These are phyloP conservation scores for Podila verticillata DNA, from an alignment of 192 early-diverging fungal genomes.

Conservation along the genomic window DNA sequence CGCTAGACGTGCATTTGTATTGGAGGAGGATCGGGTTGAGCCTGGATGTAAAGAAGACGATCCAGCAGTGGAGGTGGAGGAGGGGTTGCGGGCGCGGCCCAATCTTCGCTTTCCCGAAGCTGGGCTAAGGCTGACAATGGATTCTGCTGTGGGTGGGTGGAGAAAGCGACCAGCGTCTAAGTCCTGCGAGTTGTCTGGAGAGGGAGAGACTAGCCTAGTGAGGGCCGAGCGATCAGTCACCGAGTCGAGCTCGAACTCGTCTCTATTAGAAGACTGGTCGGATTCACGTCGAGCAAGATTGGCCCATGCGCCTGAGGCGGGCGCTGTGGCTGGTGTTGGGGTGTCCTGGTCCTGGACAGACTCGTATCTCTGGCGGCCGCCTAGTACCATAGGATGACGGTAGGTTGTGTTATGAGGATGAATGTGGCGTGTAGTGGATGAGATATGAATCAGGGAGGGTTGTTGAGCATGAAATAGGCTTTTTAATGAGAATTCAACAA, in stretches of 20 bases:
- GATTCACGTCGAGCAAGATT: slow-evolving; percentile 23
- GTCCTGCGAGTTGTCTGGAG: slow-evolving; percentile 15
- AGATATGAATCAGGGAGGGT: neutral
- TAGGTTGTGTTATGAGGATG: neutral
- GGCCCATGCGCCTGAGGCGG: slow-evolving; percentile 17
- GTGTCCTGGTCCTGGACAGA: slow-evolving; percentile 7
- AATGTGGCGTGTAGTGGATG: neutral
- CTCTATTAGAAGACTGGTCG: slow-evolving; percentile 16
- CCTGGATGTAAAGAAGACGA: slow-evolving; percentile 11
- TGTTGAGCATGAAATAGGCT: neutral
- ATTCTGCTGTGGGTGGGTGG: neutral
- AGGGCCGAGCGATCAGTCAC: slow-evolving; percentile 38
- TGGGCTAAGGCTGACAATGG: slow-evolving; percentile 1
- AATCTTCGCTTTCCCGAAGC: slow-evolving; percentile 5
- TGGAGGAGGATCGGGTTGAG: slow-evolving; percentile 11
- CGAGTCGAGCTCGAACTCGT: slow-evolving; percentile 34
- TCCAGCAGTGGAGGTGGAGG: slow-evolving; percentile 8
- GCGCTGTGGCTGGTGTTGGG: neutral
- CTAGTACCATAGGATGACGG: slow-evolving; percentile 27
- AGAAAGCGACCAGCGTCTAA: neutral
- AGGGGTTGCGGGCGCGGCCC: slow-evolving; percentile 16
- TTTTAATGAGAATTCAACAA: no score
- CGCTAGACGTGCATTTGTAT: slow-evolving; percentile 8
- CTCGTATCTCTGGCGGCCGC: slow-evolving; percentile 23
- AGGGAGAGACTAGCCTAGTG: neutral